Conservation (phyloP, 1,284 basidiomycete species). For the Leccinum subfulvum region DNA sequence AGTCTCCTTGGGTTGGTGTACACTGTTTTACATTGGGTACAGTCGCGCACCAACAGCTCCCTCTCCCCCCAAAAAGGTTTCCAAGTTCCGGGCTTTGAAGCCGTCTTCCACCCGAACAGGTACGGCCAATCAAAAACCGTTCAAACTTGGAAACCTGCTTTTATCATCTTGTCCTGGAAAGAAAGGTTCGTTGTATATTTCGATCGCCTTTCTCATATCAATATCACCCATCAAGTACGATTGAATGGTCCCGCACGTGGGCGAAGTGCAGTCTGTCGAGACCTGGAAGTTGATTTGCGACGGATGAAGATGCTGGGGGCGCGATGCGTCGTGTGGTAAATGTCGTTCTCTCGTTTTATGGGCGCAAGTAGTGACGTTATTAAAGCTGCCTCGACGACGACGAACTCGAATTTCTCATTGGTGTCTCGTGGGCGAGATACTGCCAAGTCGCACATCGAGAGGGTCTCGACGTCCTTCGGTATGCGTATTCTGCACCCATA, state of each 20-base stretch:
- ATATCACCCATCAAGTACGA: constrained; percentile 53
- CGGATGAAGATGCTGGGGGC: constrained; percentile 79
- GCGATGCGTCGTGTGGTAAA: constrained; percentile 79
- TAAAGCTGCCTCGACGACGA: constrained; percentile 79
- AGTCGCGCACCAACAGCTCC: constrained; percentile 23
- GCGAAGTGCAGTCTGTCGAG: constrained; percentile 81
- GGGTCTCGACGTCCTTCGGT: constrained; percentile 76
- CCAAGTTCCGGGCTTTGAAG: constrained; percentile 15
- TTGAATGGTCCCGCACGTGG: constrained; percentile 81
- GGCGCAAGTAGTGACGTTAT: not conserved
- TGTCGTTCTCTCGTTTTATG: not conserved
- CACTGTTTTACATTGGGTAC: not conserved
- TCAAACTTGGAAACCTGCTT: constrained; percentile 80
- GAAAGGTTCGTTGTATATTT: constrained; percentile 54
- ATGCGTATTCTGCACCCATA: constrained; percentile 7
- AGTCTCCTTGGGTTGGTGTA: not conserved
- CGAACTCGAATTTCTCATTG: constrained; percentile 78
- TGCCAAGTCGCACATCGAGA: constrained; percentile 56
- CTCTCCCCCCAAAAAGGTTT: constrained; percentile 19
- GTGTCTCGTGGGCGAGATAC: constrained; percentile 83
- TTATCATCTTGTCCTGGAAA: constrained; percentile 96
- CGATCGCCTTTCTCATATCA: not conserved
- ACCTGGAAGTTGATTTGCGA: constrained; percentile 73
- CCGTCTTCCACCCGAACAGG: constrained; percentile 6
- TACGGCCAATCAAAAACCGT: constrained; percentile 13